Percentiles rank a stretch among this genome's conserved stretches.
Conservation (phyloP, 2,329 filamentous ascomycete genomes). For the Ilyonectria destructans region DNA sequence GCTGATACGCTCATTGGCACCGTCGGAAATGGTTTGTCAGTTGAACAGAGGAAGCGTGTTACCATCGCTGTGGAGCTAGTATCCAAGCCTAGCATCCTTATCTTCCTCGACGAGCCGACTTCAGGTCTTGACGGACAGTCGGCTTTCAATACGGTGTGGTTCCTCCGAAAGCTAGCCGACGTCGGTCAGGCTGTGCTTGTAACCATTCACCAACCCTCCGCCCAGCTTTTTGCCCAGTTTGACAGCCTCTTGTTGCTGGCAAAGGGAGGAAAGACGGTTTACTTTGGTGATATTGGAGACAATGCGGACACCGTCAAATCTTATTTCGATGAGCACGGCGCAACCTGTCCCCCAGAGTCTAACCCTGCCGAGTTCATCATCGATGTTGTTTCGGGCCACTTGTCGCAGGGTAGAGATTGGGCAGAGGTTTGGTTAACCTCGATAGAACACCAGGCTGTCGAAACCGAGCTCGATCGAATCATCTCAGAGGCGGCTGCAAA, state of each 20-base stretch:
- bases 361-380: slow-evolving; percentile 87
- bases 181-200: slow-evolving; percentile 76
- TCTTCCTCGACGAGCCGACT: slow-evolving; percentile 76
- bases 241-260: slow-evolving; percentile 76
- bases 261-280: slow-evolving; percentile 75
- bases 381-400: slow-evolving; percentile 67
- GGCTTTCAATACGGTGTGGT: slow-evolving; percentile 76
- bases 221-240: slow-evolving; percentile 77
- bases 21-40: slow-evolving; percentile 68
- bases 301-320: slow-evolving; percentile 68
- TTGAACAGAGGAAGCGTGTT: slow-evolving; percentile 69
- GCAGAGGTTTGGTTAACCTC: slow-evolving; percentile 80
- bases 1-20: slow-evolving; percentile 64
- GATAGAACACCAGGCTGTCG: slow-evolving; percentile 69
- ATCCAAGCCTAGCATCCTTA: slow-evolving; percentile 71
- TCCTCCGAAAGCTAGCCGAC: slow-evolving; percentile 59
- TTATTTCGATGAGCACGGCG: slow-evolving; percentile 80
- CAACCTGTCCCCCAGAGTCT: slow-evolving; percentile 71
- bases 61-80: slow-evolving; percentile 76
- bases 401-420: slow-evolving; percentile 71
- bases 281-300: slow-evolving; percentile 77
- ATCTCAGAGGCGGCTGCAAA: slow-evolving; percentile 69
- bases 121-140: slow-evolving; percentile 80
- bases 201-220: slow-evolving; percentile 80
- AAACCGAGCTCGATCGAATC: slow-evolving; percentile 76